Percentiles rank a stretch among this genome's conserved stretches.
Conservation (phyloP, 2,329 filamentous ascomycete species). For the Aspergillus chevalieri region DNA sequence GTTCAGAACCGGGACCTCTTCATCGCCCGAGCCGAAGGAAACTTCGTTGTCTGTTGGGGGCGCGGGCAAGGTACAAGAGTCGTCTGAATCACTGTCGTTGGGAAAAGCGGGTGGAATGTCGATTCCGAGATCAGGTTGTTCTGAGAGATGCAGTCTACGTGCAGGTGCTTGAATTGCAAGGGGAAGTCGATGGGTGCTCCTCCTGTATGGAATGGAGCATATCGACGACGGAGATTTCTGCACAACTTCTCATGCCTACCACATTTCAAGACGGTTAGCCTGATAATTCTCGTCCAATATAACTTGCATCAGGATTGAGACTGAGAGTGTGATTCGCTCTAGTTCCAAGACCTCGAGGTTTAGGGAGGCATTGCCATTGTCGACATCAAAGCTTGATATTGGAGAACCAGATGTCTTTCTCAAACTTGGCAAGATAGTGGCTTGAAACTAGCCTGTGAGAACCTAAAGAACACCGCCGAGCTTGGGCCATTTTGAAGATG, state of each 20-base stretch:
- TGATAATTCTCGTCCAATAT: slow-evolving; percentile 67
- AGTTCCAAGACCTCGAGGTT: slow-evolving; percentile 65
- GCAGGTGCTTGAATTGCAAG: no score
- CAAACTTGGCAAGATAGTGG: no score
- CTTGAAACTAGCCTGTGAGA: slow-evolving; percentile 12
- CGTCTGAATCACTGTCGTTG: no score
- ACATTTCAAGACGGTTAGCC: slow-evolving; percentile 65
- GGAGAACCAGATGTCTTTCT: no score
- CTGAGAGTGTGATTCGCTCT: slow-evolving; percentile 37
- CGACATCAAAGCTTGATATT: no score
- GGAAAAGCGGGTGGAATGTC: no score
- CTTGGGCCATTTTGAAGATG: slow-evolving; percentile 24
- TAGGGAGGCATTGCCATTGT: slow-evolving; percentile 27
- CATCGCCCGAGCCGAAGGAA: no score
- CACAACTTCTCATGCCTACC: slow-evolving; percentile 64
- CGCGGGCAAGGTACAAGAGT: no score
- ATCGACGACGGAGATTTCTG: slow-evolving; percentile 60
- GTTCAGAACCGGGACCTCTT: no score
- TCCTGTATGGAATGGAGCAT: slow-evolving; percentile 21
- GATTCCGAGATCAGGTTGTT: slow-evolving; percentile 41
- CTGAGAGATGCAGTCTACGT: no score
- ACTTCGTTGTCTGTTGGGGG: no score
- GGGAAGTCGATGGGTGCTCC: no score
- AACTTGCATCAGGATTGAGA: slow-evolving; percentile 28
- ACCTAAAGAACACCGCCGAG: slow-evolving; percentile 29